A percentile compares a stretch with the other conserved stretches of the same genome.
These are phyloP conservation scores for Sicyos edulis DNA, from an alignment of 306 rosid genomes.

Conservation along the genomic window DNA sequence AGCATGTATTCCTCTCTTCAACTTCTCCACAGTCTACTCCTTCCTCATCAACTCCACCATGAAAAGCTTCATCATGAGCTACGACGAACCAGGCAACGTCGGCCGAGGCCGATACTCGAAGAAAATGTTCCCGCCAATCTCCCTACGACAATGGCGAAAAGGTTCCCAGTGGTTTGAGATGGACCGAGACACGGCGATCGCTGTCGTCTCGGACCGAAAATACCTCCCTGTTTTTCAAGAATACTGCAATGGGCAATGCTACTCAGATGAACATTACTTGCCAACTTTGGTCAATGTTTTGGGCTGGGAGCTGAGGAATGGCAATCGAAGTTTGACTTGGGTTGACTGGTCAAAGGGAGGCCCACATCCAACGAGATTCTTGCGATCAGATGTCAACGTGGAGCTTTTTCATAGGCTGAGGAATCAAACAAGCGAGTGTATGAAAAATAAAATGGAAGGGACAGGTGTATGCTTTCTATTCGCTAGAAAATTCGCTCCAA, in stretches of 20 bases:
- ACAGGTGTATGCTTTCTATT: slow-evolving; percentile 26
- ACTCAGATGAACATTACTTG: slow-evolving; percentile 32
- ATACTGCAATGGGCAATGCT: slow-evolving; percentile 22
- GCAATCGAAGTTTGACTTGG: slow-evolving; percentile 29
- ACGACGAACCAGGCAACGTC: slow-evolving; percentile 22
- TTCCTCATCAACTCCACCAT: slow-evolving; percentile 34
- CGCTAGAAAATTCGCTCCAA: slow-evolving; percentile 27
- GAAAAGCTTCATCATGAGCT: slow-evolving; percentile 28
- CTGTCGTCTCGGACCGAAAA: slow-evolving; percentile 18
- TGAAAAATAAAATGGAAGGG: slow-evolving; percentile 2
- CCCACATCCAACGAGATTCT: slow-evolving; percentile 23
- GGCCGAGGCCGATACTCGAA: slow-evolving; percentile 25
- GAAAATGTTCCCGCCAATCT: slow-evolving; percentile 18
- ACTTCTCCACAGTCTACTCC: slow-evolving; percentile 35
- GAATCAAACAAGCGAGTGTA: slow-evolving; percentile 10
- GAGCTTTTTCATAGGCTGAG: slow-evolving; percentile 21
- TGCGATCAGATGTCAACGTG: background rate
- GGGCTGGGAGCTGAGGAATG: slow-evolving; percentile 3
- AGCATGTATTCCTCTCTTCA: slow-evolving; percentile 37
- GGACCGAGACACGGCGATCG: slow-evolving; percentile 23
- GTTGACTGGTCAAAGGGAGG: slow-evolving; percentile 33
- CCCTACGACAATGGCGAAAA: slow-evolving; percentile 30
- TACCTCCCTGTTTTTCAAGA: slow-evolving; percentile 23
- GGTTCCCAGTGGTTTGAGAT: slow-evolving; percentile 32
- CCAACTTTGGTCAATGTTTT: slow-evolving; percentile 26